Base-by-base conservation (phyloP, 257 asterid species). In the Nyctanthes arbortristis region DNA sequence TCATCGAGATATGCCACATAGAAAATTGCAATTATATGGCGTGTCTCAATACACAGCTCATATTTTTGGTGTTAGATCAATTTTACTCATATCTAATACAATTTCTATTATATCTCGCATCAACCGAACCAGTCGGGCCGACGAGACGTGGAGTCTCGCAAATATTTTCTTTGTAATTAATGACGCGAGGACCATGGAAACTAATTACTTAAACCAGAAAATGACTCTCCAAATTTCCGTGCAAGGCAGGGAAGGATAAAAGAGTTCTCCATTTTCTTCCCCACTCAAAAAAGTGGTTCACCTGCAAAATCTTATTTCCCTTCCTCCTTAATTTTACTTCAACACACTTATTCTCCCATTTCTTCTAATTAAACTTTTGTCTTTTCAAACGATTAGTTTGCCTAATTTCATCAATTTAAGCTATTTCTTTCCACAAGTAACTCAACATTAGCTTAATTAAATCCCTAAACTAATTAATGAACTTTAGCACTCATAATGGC, bases 251-350 rank as follows among this genome's bases (percentile, higher is more conserved):
- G 28, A 59, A 20, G 45, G 22, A 28, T n/a, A n/a, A 3, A n/a
- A 71, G 10, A 62, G 8, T 18, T 32, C 62, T 71, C 63, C 63
- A 71, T 61, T 63, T 71, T 71, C 75, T 71, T 34, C 63, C 75
- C 75, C 61, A 71, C 69, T 33, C 61, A 34, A 24, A 63, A 62
- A 54, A 55, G 71, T 64, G 69, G 82, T 70, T 80, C 67, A 80
- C 73, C 90, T 43, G 78, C 85, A 67, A 70, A 65, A 69, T 69
- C 81, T 55, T 18, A 30, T 45, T 59, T 45, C 59, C 18, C 35
- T 43, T 55, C 58, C 59, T 31, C 49, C 55, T 61, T 24, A 68
- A 49, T 30, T 33, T 58, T 16, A 22, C 14, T 74, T 25, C n/a
- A n/a, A 34, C 65, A 68, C 37, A 60, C 11, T 69, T 16, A 69